These are phyloP conservation scores for Epichloe brachyelytri DNA, from an alignment of 2,329 filamentous ascomycete genomes.

Conservation along the genomic window DNA sequence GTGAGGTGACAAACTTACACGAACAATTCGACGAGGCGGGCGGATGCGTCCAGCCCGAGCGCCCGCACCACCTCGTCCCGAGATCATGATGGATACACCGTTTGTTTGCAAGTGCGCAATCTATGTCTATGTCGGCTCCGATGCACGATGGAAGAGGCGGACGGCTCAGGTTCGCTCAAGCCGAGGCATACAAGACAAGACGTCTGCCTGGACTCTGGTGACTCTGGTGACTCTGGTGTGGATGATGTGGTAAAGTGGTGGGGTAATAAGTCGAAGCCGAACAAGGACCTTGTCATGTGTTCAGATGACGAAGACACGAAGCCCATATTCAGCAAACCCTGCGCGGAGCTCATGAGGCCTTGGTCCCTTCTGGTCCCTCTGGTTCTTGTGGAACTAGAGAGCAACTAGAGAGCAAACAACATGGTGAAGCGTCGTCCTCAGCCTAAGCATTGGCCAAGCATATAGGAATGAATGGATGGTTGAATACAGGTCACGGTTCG, in stretches of 20 bases:
- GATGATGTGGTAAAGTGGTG: neutral
- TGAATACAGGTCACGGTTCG: neutral
- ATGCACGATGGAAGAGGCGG: neutral
- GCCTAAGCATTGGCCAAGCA: neutral
- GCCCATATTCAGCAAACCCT: neutral
- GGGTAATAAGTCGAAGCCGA: neutral
- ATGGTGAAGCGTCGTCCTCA: neutral
- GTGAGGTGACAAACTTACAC: conserved; percentile 20
- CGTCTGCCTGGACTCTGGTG: neutral
- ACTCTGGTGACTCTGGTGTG: neutral
- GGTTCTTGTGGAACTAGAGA: neutral
- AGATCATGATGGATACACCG: conserved; percentile 27
- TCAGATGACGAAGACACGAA: neutral
- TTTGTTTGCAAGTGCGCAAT: neutral
- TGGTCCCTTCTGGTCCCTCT: neutral
- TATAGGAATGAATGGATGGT: neutral
- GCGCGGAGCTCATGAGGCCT: neutral
- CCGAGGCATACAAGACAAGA: neutral
- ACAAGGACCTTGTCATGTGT: neutral
- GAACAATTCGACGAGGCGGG: conserved; percentile 28
- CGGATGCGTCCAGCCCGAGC: conserved; percentile 27
- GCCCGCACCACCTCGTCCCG: conserved; percentile 32
- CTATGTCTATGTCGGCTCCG: neutral
- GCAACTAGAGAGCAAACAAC: neutral
- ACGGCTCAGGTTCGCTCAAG: neutral